Evolutionary conservation across 169 alveolate genomes (phyloP), one percentile per base, ranked within the genome.

Genomic region (Ophryocystis elektroscirrha): DNA sequence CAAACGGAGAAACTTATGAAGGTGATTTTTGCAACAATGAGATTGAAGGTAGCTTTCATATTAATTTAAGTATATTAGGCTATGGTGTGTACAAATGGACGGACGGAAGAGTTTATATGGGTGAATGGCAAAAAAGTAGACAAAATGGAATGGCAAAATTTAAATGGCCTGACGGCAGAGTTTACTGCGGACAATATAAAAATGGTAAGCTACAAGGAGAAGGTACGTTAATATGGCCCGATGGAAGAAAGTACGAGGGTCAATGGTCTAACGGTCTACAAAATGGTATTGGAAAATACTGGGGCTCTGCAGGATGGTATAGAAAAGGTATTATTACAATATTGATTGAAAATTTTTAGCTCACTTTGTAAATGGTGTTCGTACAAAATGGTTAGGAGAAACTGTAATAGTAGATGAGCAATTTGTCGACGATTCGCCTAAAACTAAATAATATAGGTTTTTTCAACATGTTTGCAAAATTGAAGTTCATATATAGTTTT

Each of bases 141-240:
- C 69, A 68, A 75, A 63, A 67, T 59, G 82, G 82, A 16, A 38
- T 65, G 44, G 82, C 78, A 26, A 61, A 28, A 20, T 65, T 66
- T 24, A 61, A 44, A 44, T 67, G 76, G 74, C 72, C 75, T 16
- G 76, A 73, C 53, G 77, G 76, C 38, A 57, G 57, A 51, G 16
- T 38, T 18, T 73, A 73, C 64, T 69, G 65, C 41, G 82, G 82
- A 32, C 67, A 67, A 45, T 73, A 73, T 55, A 51, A 52, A 44
- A 51, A 57, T 37, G 82, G 67, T 55, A 61, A 64, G 53, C 67
- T 68, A 43, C 65, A 67, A 20, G 82, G 82, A 19, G 52, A 39
- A 44, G 82, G 82, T 0, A 51, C 59, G 7, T 62, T 64, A 50
- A 27, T 32, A 16, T 73, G 82, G 77, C 51, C 57, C n/a, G 69